Percentiles rank a stretch among this genome's conserved stretches.
Conservation (phyloP, 805 yeast species). For the Grigorovia transvaalensis region DNA sequence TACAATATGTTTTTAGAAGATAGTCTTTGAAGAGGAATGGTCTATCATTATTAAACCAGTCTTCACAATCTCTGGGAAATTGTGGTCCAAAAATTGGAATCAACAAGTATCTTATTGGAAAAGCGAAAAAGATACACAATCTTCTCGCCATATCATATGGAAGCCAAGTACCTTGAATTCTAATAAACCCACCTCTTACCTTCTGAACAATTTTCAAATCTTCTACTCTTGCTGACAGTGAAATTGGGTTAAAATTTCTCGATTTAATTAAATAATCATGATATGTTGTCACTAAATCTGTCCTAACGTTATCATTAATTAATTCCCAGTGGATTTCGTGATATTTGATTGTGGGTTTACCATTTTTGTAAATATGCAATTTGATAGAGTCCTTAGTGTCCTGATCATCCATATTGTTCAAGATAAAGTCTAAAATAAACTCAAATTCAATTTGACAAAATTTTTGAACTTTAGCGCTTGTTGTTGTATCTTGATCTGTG, state of each 20-base stretch:
- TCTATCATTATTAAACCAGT: constrained; percentile 3
- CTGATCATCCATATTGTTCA: neutral
- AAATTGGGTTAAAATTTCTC: constrained; percentile 1
- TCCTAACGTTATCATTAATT: neutral
- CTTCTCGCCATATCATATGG: constrained; percentile 58
- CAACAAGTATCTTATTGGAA: constrained; percentile 60
- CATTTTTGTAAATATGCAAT: neutral
- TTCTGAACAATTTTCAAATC: constrained; percentile 35
- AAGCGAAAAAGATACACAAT: constrained; percentile 68
- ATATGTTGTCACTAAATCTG: neutral
- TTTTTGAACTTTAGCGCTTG: neutral
- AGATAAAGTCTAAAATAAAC: neutral
- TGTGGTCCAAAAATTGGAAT: constrained; percentile 70
- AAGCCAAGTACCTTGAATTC: constrained; percentile 92
- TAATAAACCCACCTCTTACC: constrained; percentile 84
- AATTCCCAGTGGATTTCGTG: constrained; percentile 1
- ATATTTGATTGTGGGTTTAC: neutral
- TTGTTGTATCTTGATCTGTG: no score
- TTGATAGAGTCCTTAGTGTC: neutral
- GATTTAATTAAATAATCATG: neutral
- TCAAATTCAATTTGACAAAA: constrained; percentile 4
- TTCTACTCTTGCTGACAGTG: constrained; percentile 6
- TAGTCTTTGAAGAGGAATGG: neutral
- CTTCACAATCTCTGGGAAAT: constrained; percentile 36
- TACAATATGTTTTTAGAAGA: neutral